Percentiles rank a stretch among this genome's conserved stretches.
These are phyloP conservation scores for Psidium friedrichsthalianum DNA, from an alignment of 345 rosid genomes.

Conservation along the genomic window DNA sequence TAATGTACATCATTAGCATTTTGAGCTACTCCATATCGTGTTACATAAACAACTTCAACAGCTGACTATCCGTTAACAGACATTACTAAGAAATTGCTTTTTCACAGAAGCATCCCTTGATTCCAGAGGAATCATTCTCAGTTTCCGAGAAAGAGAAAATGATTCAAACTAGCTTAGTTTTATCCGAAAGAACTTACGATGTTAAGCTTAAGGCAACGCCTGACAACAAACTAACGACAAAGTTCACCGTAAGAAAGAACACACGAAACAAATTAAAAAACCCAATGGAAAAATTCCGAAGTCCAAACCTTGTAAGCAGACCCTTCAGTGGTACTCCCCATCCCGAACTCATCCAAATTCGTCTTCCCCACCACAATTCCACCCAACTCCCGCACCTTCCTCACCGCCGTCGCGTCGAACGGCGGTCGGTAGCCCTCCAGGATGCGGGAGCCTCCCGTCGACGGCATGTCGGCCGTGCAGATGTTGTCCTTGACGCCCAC, in stretches of 20 bases:
- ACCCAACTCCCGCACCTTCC: conserved; percentile 50
- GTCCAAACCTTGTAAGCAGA: conserved; percentile 71
- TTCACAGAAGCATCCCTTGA: not conserved
- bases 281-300: not conserved
- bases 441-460: conserved; percentile 73
- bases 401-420: conserved; percentile 72
- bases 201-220: not conserved
- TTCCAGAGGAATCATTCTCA: not conserved
- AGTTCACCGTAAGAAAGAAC: not conserved
- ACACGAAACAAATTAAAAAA: not conserved
- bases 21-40: not conserved
- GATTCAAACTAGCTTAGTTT: not conserved
- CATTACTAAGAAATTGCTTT: not conserved
- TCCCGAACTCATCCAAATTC: conserved; percentile 89
- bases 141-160: not conserved
- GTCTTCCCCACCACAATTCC: conserved; percentile 85
- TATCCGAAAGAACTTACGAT: not conserved
- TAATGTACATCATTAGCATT: not conserved
- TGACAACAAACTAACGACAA: not conserved
- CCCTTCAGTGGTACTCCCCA: conserved; percentile 87
- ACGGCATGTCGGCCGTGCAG: conserved; percentile 80
- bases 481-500: conserved; percentile 85
- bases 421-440: conserved; percentile 65
- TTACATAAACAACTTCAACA: not conserved
- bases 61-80: not conserved